Conservation (phyloP, 495 filamentous ascomycete species). For the Poronia punctata region DNA sequence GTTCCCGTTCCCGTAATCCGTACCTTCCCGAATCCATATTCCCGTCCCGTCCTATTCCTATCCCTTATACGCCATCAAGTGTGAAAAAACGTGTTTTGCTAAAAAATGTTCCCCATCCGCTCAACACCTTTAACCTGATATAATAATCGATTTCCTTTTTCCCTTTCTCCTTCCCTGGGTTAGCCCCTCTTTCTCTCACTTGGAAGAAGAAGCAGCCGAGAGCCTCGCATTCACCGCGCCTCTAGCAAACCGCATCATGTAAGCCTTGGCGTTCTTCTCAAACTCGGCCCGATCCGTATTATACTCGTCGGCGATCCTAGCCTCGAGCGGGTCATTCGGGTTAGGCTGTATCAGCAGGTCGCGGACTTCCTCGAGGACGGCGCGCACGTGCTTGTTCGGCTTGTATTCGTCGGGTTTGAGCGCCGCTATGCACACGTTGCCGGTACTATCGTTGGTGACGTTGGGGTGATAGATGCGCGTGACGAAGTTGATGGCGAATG, state of each 20-base stretch:
- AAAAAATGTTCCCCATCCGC: too few relatives aligned
- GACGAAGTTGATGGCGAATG: slow-evolving; percentile 75
- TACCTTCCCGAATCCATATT: too few relatives aligned
- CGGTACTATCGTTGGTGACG: slow-evolving; percentile 84
- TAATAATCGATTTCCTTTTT: too few relatives aligned
- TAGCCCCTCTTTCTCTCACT: background rate
- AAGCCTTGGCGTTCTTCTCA: slow-evolving; percentile 76
- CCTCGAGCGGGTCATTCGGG: slow-evolving; percentile 91
- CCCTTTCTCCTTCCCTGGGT: too few relatives aligned
- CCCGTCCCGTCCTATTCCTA: too few relatives aligned
- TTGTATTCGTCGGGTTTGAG: slow-evolving; percentile 92
- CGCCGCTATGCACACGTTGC: slow-evolving; percentile 85
- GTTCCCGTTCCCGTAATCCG: too few relatives aligned
- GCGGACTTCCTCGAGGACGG: slow-evolving; percentile 73
- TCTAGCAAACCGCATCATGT: slow-evolving; percentile 71
- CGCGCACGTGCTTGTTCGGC: slow-evolving; percentile 68
- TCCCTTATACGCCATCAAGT: too few relatives aligned
- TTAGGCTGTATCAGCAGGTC: slow-evolving; percentile 78
- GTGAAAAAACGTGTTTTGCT: too few relatives aligned
- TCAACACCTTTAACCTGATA: too few relatives aligned
- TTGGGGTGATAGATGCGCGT: slow-evolving; percentile 99
- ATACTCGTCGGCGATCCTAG: slow-evolving; percentile 78
- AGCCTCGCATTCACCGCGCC: slow-evolving; percentile 15
- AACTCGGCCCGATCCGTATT: slow-evolving; percentile 65
- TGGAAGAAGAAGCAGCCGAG: background rate